Evolutionary conservation across 2,329 filamentous ascomycete genomes (phyloP).

Genomic region (Ascochyta clinopodiicola): DNA sequence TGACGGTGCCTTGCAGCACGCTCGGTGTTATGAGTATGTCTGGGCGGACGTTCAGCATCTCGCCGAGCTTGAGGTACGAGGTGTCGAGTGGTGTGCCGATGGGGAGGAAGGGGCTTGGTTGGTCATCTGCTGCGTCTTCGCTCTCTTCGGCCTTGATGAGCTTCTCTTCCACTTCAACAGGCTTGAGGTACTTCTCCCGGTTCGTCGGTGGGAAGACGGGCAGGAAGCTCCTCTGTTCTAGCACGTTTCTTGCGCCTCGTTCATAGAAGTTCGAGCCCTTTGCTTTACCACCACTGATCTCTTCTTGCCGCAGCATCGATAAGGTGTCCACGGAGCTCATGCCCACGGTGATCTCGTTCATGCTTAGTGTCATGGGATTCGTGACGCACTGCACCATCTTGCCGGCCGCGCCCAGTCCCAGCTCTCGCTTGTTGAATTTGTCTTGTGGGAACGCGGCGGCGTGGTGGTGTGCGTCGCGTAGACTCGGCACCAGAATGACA

Average conservation of each 20-base stretch:
- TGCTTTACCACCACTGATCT: conserved; percentile 66
- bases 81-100: conserved; percentile 81
- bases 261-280: conserved; percentile 68
- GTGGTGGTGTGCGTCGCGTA: conserved; percentile 80
- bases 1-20: conserved; percentile 83
- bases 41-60: conserved; percentile 85
- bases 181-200: conserved; percentile 66
- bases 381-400: conserved; percentile 79
- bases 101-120: conserved; percentile 41
- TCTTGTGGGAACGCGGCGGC: conserved; percentile 89
- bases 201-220: conserved; percentile 85
- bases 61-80: conserved; percentile 84
- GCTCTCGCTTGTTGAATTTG: conserved; percentile 70
- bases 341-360: conserved; percentile 86
- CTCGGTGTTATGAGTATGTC: conserved; percentile 87
- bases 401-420: conserved; percentile 68
- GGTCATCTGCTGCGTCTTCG: conserved; percentile 62
- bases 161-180: conserved; percentile 47
- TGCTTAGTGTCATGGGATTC: conserved; percentile 85
- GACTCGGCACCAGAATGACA: conserved; percentile 82
- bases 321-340: conserved; percentile 85
- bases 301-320: conserved; percentile 79
- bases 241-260: conserved; percentile 75
- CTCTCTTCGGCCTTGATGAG: conserved; percentile 52
- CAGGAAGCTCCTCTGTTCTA: conserved; percentile 91